Evolutionary conservation across 805 yeast species (phyloP).

Genomic region (Kodamaea restingae): DNA sequence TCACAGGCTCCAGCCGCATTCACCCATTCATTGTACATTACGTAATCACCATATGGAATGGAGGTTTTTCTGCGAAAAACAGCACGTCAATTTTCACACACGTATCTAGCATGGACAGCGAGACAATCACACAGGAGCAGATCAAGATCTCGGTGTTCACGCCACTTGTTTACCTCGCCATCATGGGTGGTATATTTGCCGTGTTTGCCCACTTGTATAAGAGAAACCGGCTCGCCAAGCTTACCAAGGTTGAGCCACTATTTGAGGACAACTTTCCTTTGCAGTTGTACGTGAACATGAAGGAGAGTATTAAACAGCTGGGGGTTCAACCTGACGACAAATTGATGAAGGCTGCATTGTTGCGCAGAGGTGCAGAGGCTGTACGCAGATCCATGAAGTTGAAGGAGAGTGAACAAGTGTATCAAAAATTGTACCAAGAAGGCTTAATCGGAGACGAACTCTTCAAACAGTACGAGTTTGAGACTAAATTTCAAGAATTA

Average conservation of each 20-base stretch:
- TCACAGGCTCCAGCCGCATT: no score
- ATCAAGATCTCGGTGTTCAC: constrained; percentile 45
- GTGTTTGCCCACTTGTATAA: constrained; percentile 70
- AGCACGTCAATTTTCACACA: constrained; percentile 1
- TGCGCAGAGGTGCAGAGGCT: constrained; percentile 75
- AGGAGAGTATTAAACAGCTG: constrained; percentile 35
- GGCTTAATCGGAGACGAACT: constrained; percentile 92
- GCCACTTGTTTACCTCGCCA: constrained; percentile 71
- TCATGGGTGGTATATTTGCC: constrained; percentile 61
- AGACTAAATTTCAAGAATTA: constrained; percentile 71
- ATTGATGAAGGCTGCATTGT: constrained; percentile 58
- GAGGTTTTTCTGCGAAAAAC: background rate
- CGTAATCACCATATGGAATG: background rate
- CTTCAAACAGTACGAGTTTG: constrained; percentile 73
- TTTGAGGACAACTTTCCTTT: constrained; percentile 66
- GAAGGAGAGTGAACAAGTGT: constrained; percentile 70
- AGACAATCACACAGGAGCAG: constrained; percentile 17
- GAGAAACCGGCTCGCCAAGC: constrained; percentile 46
- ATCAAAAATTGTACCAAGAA: constrained; percentile 70
- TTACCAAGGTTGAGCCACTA: constrained; percentile 64
- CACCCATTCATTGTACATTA: no score
- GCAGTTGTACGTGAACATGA: constrained; percentile 59
- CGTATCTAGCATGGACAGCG: constrained; percentile 9
- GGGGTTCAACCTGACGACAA: constrained; percentile 66
- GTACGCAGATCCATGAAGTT: constrained; percentile 77